Conservation (phyloP, 306 rosid genomes). For the Vigna hirtella region DNA sequence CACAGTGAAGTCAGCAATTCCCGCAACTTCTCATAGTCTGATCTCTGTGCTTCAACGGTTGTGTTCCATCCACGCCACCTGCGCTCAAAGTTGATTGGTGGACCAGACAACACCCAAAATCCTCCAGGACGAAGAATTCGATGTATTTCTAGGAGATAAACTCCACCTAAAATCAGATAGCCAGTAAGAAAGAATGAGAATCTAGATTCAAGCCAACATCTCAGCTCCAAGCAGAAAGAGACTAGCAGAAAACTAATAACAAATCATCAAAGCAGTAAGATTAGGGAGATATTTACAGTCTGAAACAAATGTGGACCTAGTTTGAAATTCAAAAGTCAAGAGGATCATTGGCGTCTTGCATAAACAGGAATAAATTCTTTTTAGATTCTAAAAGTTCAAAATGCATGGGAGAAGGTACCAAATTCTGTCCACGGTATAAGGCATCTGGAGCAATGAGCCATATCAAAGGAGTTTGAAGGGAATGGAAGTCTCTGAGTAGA, state of each 20-base stretch:
- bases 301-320: not conserved
- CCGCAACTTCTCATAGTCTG: conserved; percentile 77
- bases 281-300: too few species aligned
- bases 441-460: conserved; percentile 99
- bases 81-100: conserved; percentile 88
- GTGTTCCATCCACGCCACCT: conserved; percentile 99
- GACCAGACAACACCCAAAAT: conserved; percentile 96
- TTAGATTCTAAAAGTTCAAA: conserved; percentile 19
- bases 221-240: not conserved
- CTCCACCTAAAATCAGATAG: conserved; percentile 68
- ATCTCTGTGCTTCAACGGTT: conserved; percentile 79
- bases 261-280: too few species aligned
- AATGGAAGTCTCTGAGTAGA: conserved; percentile 95
- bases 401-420: conserved; percentile 56
- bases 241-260: not conserved
- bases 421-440: conserved; percentile 98
- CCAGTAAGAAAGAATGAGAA: conserved; percentile 15
- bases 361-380: conserved; percentile 17
- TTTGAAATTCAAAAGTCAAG: conserved; percentile 25
- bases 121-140: conserved; percentile 99
- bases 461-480: conserved; percentile 94
- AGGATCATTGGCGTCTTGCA: conserved; percentile 11
- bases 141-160: conserved; percentile 86
- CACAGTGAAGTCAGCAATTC: conserved; percentile 79
- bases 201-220: conserved; percentile 13